Evolutionary conservation across 495 filamentous ascomycete species (phyloP).

Genomic region (Articulospora tetracladia): DNA sequence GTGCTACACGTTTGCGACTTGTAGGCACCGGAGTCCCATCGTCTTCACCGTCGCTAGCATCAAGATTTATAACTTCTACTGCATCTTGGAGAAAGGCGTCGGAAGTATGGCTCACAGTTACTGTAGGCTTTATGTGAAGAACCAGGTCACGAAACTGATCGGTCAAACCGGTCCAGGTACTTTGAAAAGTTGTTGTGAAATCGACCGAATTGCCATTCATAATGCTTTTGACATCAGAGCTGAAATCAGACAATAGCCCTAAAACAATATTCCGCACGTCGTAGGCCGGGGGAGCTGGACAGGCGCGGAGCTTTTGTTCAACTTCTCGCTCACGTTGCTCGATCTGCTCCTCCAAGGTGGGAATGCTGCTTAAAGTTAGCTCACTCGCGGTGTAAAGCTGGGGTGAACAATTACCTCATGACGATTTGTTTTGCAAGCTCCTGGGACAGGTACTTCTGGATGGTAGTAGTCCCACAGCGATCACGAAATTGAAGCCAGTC

Average conservation of each 20-base stretch:
- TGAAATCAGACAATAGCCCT: constrained; percentile 37
- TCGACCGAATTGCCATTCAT: constrained; percentile 29
- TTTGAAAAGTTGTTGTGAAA: neutral
- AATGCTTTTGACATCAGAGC: constrained; percentile 30
- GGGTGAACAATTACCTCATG: constrained; percentile 31
- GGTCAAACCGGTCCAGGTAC: neutral
- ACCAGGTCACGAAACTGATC: constrained; percentile 5
- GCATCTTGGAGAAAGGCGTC: neutral
- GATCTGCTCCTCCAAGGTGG: constrained; percentile 55
- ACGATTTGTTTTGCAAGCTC: constrained; percentile 54
- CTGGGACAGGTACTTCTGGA: constrained; percentile 51
- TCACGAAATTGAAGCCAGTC: constrained; percentile 42
- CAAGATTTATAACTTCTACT: neutral
- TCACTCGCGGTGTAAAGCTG: neutral
- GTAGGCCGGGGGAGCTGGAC: constrained; percentile 30
- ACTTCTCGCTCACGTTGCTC: constrained; percentile 42
- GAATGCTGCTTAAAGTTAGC: constrained; percentile 40
- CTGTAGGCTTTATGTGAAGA: constrained; percentile 12
- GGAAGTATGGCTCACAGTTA: constrained; percentile 3
- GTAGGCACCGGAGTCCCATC: neutral
- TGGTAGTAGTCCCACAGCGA: constrained; percentile 53
- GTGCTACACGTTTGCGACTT: neutral
- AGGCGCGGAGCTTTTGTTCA: constrained; percentile 40
- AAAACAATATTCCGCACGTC: constrained; percentile 35
- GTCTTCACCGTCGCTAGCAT: constrained; percentile 1